Evolutionary conservation across 2,329 filamentous ascomycete genomes (phyloP).

Genomic region (Plectosphaerella plurivora): DNA sequence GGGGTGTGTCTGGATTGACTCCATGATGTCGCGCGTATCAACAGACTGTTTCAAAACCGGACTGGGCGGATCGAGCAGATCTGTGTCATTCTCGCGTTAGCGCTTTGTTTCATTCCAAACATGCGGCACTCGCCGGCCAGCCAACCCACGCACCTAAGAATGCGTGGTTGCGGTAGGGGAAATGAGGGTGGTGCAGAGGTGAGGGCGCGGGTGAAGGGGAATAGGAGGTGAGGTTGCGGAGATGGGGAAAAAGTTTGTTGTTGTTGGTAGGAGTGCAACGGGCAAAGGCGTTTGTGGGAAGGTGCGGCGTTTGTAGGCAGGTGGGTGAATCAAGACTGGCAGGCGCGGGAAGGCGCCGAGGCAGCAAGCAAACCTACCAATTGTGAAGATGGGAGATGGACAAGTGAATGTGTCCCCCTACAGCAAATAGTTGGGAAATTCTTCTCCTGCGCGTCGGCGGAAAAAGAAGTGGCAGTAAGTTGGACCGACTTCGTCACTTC

Average conservation of each 20-base stretch:
- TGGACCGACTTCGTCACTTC: not conserved
- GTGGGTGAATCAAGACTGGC: not conserved
- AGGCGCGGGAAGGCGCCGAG: not conserved
- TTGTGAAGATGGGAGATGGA: slow-evolving; percentile 73
- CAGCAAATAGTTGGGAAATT: slow-evolving; percentile 29
- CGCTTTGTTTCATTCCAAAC: not conserved
- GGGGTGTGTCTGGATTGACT: slow-evolving; percentile 82
- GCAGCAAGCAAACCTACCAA: slow-evolving; percentile 46
- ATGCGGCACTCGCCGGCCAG: too few relatives aligned
- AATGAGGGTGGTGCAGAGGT: too few relatives aligned
- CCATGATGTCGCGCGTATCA: slow-evolving; percentile 55
- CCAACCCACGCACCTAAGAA: not conserved
- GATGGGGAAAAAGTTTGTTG: not conserved
- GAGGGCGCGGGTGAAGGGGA: too few relatives aligned
- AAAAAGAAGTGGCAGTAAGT: slow-evolving; percentile 2
- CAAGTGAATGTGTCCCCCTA: slow-evolving; percentile 96
- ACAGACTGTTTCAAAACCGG: not conserved
- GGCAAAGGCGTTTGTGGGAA: too few relatives aligned
- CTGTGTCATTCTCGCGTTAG: not conserved
- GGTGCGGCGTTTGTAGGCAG: not conserved
- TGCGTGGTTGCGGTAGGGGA: not conserved
- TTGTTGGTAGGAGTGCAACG: not conserved
- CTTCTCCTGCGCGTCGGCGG: slow-evolving; percentile 10
- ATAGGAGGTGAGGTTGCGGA: too few relatives aligned
- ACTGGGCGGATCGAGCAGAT: slow-evolving; percentile 19